Evolutionary conservation across 768 basidiomycete species (phyloP), one percentile per base, ranked within the genome.

Genomic region (Lanmaoa rubissima): DNA sequence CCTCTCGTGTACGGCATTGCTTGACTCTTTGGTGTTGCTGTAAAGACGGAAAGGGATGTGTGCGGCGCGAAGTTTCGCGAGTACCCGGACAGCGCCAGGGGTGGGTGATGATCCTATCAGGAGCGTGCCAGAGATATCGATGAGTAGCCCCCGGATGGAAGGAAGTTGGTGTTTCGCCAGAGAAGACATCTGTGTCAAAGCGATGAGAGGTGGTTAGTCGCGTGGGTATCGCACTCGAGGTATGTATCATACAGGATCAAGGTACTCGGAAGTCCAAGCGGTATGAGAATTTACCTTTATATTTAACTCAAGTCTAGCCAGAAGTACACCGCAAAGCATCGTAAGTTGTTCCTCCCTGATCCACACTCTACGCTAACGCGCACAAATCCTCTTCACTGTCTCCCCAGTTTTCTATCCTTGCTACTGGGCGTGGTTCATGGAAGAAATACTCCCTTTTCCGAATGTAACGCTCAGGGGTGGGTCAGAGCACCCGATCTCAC

Each of bases 121-220:
- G 5, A 90, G 69, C 1, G 84, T 90, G 0, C 88, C 87, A 4
- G 84, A 87, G 36, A 89, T 78, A 61, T 89, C 87, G 50, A 89
- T 78, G 19, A 88, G 78, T 0, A 87, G 60, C 0, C 78, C 85
- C 11, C 72, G 70, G 42, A 87, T 76, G 19, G 31, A 17, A 16
- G 61, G 53, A 34, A 17, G 48, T 34, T 14, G 21, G 40, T 19
- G 17, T 11, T 31, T 19, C 19, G 7, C 28, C n/a, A 4, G 28
- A 41, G 35, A 55, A 38, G 21, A 10, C 55, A 56, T 56, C 16
- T 24, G 51, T 34, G 32, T 48, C 14, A 9, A 34, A 14, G 19
- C 5, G 12, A 35, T 8, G 46, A 34, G 31, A 24, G 19, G 5
- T 45, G 13, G 42, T 16, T 5, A 13, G 8, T 43, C 13, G 11